Evolutionary conservation across 352 stramenopile genomes (phyloP), one percentile per base, ranked within the genome.

Genomic region (Salisapilia sapeloensis): DNA sequence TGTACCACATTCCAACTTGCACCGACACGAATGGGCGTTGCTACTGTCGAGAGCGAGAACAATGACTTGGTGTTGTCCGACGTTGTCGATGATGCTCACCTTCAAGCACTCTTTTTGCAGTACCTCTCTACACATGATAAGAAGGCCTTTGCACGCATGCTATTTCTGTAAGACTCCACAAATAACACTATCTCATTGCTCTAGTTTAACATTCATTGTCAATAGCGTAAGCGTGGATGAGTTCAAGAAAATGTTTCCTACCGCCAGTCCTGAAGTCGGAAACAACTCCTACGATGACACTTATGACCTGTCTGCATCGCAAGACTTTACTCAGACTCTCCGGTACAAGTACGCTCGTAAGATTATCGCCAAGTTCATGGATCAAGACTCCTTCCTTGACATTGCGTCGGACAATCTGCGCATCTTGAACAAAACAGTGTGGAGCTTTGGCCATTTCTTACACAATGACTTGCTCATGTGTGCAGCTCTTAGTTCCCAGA

Each of bases 341-440:
- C 60, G 70, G 6, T 50, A 58, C 16, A 53, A 63, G 45, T 89
- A 89, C 44, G 74, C 70, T 10, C 83, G 67, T 48, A 85, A 89
- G 46, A 84, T 89, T 44, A 84, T 89, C 38, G 25, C 54, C 42
- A 89, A 89, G 48, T 89, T 84, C 46, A 86, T 89, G 66, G 77
- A 50, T 40, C 55, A 70, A 19, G 74, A 80, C 48, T 67, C 74
- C 18, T 89, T 85, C 33, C 32, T 89, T 8, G 60, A 89, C 38
- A 85, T 89, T 25, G 64, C 70, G 22, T 70, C 48, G 2, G 72
- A 85, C 40, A 81, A 80, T 38, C 42, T 83, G 27, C 46, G 50
- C 28, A 82, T 85, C 23, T 42, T 83, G 6, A 80, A 82, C 54
- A 82, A 84, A 46, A 79, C 74, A 27, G 66, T 89, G 15, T 69